Conservation (phyloP, 2,329 filamentous ascomycete genomes). For the Amesomyces nigricolor region DNA sequence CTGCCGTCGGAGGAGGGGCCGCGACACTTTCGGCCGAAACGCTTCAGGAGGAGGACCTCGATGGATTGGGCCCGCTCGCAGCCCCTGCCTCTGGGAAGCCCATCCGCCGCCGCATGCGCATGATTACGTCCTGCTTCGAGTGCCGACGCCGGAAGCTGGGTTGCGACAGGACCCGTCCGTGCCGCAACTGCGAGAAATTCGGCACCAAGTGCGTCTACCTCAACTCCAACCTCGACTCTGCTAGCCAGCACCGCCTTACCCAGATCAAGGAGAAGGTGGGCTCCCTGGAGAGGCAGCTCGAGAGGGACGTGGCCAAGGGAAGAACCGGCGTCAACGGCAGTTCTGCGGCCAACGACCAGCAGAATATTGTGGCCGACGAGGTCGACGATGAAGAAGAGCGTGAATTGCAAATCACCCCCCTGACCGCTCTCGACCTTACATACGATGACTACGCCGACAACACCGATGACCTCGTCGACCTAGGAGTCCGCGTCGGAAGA, state of each 20-base stretch:
- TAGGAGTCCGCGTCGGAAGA: conserved; percentile 66
- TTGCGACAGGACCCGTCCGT: conserved; percentile 69
- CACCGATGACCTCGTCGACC: conserved; percentile 59
- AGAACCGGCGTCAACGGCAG: conserved; percentile 20
- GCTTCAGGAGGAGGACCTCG: not conserved
- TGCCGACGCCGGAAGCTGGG: conserved; percentile 72
- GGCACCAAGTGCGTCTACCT: conserved; percentile 57
- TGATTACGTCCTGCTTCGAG: conserved; percentile 64
- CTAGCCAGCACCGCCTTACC: conserved; percentile 62
- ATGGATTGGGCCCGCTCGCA: not conserved
- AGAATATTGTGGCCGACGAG: conserved; percentile 41
- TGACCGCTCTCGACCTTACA: conserved; percentile 59
- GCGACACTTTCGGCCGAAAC: not conserved
- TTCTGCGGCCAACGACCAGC: conserved; percentile 28
- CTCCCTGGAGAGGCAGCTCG: conserved; percentile 62
- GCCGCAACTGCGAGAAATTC: conserved; percentile 57
- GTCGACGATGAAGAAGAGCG: conserved; percentile 39
- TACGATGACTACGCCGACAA: conserved; percentile 59
- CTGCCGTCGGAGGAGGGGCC: not conserved
- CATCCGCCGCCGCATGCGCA: conserved; percentile 55
- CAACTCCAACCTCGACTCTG: conserved; percentile 61
- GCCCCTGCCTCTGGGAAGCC: conserved; percentile 31
- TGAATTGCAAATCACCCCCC: conserved; percentile 55
- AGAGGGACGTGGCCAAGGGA: conserved; percentile 58
- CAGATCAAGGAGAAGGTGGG: conserved; percentile 78